A percentile compares a stretch with the other conserved stretches of the same genome.
phyloP scores from a whole-genome alignment of 2,329 filamentous ascomycete species.

The Geosmithia putterillii region DNA sequence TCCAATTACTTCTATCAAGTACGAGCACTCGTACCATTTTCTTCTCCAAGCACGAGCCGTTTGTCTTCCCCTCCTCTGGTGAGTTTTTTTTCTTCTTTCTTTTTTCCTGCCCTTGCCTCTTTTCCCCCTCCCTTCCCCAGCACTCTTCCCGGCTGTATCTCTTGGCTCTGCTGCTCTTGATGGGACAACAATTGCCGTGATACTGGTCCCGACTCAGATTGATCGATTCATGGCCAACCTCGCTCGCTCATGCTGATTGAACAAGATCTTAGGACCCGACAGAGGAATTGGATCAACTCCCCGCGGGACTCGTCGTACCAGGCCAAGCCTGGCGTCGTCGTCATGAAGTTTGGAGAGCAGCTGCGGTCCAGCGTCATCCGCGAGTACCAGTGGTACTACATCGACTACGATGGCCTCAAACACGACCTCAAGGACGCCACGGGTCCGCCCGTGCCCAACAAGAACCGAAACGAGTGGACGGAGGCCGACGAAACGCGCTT shows the following conservation, averaged over 20 bases:
- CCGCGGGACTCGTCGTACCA: constrained; percentile 15
- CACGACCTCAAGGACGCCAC: constrained; percentile 66
- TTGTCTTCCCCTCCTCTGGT: background rate
- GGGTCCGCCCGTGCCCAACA: constrained; percentile 29
- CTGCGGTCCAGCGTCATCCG: constrained; percentile 89
- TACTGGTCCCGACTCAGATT: no score
- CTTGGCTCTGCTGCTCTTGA: no score
- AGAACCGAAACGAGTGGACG: constrained; percentile 56
- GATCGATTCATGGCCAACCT: background rate
- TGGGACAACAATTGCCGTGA: background rate
- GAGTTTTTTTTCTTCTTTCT: background rate
- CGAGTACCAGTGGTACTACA: constrained; percentile 98
- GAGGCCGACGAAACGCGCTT: constrained; percentile 88
- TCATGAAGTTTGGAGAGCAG: constrained; percentile 90
- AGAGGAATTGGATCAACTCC: constrained; percentile 26
- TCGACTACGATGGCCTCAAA: constrained; percentile 93
- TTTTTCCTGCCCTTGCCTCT: background rate
- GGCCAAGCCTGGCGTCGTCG: constrained; percentile 37
- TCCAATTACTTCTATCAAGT: background rate
- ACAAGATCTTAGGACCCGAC: constrained; percentile 32
- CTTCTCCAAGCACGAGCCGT: no score
- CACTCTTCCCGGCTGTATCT: background rate
- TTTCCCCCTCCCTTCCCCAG: background rate
- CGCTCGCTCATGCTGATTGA: constrained; percentile 35
- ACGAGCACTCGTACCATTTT: background rate